phyloP scores from a whole-genome alignment of 208 protist genomes.

The Leishmania lainsoni region DNA sequence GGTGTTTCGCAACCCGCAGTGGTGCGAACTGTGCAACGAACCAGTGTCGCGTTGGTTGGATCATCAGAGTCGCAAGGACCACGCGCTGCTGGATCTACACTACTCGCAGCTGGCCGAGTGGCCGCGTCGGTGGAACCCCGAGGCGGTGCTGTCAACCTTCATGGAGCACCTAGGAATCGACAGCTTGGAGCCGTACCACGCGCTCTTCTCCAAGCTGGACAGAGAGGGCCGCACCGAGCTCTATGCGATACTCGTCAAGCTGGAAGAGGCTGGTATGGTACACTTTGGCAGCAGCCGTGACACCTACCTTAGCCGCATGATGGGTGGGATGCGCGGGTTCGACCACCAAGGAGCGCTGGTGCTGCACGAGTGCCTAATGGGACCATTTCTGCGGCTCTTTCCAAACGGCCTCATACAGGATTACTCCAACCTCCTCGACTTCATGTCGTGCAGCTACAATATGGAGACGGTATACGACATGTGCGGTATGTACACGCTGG shows the following conservation, averaged over 20 bases:
- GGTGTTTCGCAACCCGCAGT: conserved; percentile 80
- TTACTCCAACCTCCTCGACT: conserved; percentile 90
- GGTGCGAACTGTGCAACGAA: conserved; percentile 92
- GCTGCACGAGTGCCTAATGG: conserved; percentile 81
- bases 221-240: conserved; percentile 70
- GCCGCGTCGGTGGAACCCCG: conserved; percentile 80
- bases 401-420: conserved; percentile 89
- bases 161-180: conserved; percentile 58
- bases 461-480: conserved; percentile 94
- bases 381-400: conserved; percentile 84
- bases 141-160: conserved; percentile 58
- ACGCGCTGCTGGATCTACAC: conserved; percentile 88
- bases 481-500: conserved; percentile 83
- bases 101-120: conserved; percentile 84
- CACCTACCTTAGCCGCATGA: conserved; percentile 83
- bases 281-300: conserved; percentile 79
- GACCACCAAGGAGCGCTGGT: conserved; percentile 88
- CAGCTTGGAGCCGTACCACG: conserved; percentile 54
- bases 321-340: conserved; percentile 82
- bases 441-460: conserved; percentile 90
- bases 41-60: conserved; percentile 87
- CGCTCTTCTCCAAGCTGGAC: conserved; percentile 55
- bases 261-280: conserved; percentile 84
- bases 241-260: conserved; percentile 74
- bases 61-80: conserved; percentile 88